A percentile compares a stretch with the other conserved stretches of the same genome.
Evolutionary conservation across 1,284 basidiomycete genomes (phyloP).

Genomic region (Vanrija sp.): DNA sequence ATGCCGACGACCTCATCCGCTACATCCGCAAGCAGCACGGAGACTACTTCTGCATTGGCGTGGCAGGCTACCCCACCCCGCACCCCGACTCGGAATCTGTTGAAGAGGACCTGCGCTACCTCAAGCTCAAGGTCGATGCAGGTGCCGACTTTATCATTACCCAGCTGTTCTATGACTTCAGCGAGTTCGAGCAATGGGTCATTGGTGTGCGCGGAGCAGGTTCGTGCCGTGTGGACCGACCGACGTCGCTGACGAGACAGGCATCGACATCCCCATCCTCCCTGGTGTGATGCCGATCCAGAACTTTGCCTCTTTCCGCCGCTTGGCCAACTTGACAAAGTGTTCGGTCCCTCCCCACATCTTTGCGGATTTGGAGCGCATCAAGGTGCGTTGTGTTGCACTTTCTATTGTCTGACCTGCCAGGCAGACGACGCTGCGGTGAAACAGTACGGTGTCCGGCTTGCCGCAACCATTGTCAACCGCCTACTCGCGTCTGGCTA

Average conservation of each 20-base stretch:
- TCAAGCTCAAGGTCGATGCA: slow-evolving; percentile 87
- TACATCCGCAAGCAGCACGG: slow-evolving; percentile 87
- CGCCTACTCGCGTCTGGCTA: slow-evolving; percentile 55
- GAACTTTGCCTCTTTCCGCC: slow-evolving; percentile 86
- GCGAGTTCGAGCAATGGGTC: slow-evolving; percentile 75
- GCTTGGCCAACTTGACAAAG: slow-evolving; percentile 84
- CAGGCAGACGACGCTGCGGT: slow-evolving; percentile 86
- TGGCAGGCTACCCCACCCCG: slow-evolving; percentile 84
- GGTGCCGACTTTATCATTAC: slow-evolving; percentile 96
- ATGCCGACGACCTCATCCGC: slow-evolving; percentile 82
- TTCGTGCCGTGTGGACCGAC: slow-evolving; percentile 42
- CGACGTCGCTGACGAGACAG: slow-evolving; percentile 48
- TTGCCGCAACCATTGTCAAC: slow-evolving; percentile 72
- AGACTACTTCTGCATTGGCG: slow-evolving; percentile 73
- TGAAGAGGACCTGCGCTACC: slow-evolving; percentile 67
- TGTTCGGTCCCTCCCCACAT: slow-evolving; percentile 70
- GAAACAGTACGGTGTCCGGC: slow-evolving; percentile 78
- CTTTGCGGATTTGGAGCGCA: slow-evolving; percentile 66
- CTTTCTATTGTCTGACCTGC: slow-evolving; percentile 10
- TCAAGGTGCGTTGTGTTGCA: slow-evolving; percentile 60
- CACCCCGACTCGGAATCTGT: slow-evolving; percentile 67
- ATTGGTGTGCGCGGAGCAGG: slow-evolving; percentile 67
- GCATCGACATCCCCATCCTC: slow-evolving; percentile 85
- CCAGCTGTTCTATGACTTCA: slow-evolving; percentile 94
- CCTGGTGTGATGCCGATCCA: slow-evolving; percentile 99